Evolutionary conservation across 192 early-diverging fungal species (phyloP), one percentile per base, ranked within the genome.

Genomic region (Coemansia sp.): DNA sequence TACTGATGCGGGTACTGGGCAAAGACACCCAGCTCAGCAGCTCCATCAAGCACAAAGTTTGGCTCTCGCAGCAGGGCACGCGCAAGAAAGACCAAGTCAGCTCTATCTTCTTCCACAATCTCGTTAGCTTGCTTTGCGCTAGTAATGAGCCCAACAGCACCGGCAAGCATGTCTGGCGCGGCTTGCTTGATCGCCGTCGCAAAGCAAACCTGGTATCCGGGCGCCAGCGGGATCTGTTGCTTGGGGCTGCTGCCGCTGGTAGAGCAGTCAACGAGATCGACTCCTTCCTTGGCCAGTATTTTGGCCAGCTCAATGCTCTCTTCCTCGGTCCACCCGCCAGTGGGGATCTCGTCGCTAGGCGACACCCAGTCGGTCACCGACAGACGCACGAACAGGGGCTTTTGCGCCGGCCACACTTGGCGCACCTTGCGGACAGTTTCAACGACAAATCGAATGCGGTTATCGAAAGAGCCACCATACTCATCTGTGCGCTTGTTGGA

Each of bases 401-500:
- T 91, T 11, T 91, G 76, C 9, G 72, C 63, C 1, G 94, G 92
- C 93, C 93, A 94, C 41, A 86, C 84, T 13, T 66, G 48, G 21
- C 93, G 88, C 6, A 92, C 83, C 0, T 66, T 68, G n/a, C 70
- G 57, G 18, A 89, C 74, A 0, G 90, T 84, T 73, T 95, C 93
- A 1, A 93, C 45, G 31, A 89, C 65, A 61, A 94, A 90, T 0
- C 92, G 87, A 18, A 84, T 77, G 60, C 95, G 88, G 83, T 97
- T 97, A 64, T 95, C 91, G 33, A 95, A 88, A 2, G 88, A 88
- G 0, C 96, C 95, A 38, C 95, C 96, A 68, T 95, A 99, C 53
- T 91, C 59, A 71, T 99, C 96, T 0, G 93, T 94, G 62, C 96
- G 89, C 31, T 86, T 59, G 79, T 99, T 97, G 57, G 89, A 81